phyloP scores from a whole-genome alignment of 495 filamentous ascomycete genomes.

The Rhizodiscina lignyota region DNA sequence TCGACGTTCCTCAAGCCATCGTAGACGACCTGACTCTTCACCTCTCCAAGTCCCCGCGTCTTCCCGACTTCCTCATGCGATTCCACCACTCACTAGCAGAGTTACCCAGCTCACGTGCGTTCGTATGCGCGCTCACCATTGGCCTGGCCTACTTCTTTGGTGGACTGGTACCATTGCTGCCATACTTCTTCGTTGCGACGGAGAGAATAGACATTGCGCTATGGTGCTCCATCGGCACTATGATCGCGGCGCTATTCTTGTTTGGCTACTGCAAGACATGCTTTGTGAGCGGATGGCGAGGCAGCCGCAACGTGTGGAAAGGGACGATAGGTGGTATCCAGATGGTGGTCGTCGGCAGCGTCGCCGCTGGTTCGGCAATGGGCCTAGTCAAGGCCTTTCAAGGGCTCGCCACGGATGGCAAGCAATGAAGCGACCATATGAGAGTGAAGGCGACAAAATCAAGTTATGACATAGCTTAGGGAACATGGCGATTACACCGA shows the following conservation, averaged over 20 bases:
- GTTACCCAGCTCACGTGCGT: slow-evolving; percentile 25
- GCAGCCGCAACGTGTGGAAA: slow-evolving; percentile 1
- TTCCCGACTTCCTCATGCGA: slow-evolving; percentile 34
- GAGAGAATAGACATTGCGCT: slow-evolving; percentile 27
- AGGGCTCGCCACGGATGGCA: too few species aligned
- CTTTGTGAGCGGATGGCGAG: slow-evolving; percentile 11
- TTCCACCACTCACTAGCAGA: slow-evolving; percentile 31
- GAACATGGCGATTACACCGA: too few species aligned
- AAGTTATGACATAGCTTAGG: too few species aligned
- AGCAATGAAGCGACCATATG: too few species aligned
- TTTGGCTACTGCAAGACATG: slow-evolving; percentile 37
- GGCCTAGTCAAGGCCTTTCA: too few species aligned
- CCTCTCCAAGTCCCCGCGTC: background rate
- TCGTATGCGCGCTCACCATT: slow-evolving; percentile 33
- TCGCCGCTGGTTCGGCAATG: too few species aligned
- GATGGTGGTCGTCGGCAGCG: slow-evolving; percentile 13
- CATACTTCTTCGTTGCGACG: slow-evolving; percentile 38
- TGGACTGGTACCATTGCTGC: slow-evolving; percentile 38
- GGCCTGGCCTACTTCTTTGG: slow-evolving; percentile 36
- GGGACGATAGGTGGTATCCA: slow-evolving; percentile 11
- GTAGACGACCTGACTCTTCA: too few species aligned
- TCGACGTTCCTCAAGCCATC: background rate
- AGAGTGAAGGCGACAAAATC: too few species aligned
- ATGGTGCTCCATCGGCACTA: slow-evolving; percentile 32
- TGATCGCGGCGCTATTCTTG: slow-evolving; percentile 29